Conservation (phyloP, 129 eudicot genomes). For the Flaveria sonorensis region DNA sequence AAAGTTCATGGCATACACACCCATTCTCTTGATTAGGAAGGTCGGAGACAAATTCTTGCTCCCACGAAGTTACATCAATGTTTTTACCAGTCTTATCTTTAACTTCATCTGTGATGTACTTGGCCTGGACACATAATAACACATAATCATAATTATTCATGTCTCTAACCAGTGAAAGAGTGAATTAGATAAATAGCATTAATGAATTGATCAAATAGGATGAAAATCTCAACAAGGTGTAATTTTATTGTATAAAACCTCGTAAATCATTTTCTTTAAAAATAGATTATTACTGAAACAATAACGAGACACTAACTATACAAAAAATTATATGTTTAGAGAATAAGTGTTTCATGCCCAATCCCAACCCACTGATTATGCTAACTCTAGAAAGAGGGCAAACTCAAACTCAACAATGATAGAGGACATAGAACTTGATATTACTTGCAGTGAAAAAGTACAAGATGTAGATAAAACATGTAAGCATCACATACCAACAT, state of each 20-base stretch:
- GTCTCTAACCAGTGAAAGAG: not conserved
- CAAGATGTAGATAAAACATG: not conserved
- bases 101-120: conserved; percentile 71
- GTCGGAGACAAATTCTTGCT: conserved; percentile 66
- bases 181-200: not conserved
- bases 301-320: not conserved
- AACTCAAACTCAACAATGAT: conserved; percentile 3
- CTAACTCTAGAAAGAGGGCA: not conserved
- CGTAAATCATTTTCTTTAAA: not conserved
- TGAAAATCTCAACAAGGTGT: not conserved
- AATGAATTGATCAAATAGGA: not conserved
- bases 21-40: conserved; percentile 88
- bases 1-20: conserved; percentile 36
- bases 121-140: conserved; percentile 49
- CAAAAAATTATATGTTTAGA: not conserved
- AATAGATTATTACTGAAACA: not conserved
- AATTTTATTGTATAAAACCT: not conserved
- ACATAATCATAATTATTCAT: not conserved
- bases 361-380: not conserved
- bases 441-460: not conserved
- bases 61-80: conserved; percentile 71
- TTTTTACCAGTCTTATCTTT: conserved; percentile 75
- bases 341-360: not conserved
- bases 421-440: not conserved
- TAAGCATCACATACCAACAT: conserved; percentile 54